These are phyloP conservation scores for Raphanus hybrid DNA, from an alignment of 441 rosid species.

Conservation along the genomic window DNA sequence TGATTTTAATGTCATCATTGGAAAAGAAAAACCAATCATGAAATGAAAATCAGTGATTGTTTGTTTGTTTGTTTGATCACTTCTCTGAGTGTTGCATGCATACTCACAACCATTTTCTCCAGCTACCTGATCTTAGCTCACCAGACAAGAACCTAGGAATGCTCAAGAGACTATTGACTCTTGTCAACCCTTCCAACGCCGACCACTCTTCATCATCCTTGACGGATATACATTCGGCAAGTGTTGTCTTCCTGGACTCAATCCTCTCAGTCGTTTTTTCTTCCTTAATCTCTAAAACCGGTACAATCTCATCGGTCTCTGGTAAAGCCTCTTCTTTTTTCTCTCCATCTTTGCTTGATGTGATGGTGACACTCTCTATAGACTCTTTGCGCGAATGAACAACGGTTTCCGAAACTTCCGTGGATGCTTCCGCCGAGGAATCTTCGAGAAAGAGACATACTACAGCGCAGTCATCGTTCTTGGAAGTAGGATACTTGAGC, in stretches of 20 bases:
- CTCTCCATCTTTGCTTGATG: constrained; percentile 30
- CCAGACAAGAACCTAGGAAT: constrained; percentile 53
- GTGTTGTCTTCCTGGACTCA: constrained; percentile 59
- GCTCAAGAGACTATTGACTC: constrained; percentile 57
- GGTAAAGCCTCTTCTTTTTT: constrained; percentile 33
- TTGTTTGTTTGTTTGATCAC: not conserved
- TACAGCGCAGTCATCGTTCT: constrained; percentile 71
- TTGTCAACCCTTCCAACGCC: constrained; percentile 66
- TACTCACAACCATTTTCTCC: constrained; percentile 75
- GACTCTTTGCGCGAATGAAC: constrained; percentile 29
- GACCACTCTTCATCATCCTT: constrained; percentile 74
- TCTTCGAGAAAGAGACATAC: constrained; percentile 67
- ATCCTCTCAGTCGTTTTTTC: constrained; percentile 33
- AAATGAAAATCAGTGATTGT: constrained; percentile 36
- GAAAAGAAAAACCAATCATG: constrained; percentile 36
- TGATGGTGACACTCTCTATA: constrained; percentile 16
- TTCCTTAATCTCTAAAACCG: constrained; percentile 46
- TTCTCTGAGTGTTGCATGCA: not conserved
- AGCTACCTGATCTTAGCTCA: constrained; percentile 66
- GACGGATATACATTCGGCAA: constrained; percentile 65
- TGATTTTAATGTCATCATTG: constrained; percentile 41
- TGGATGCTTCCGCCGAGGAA: constrained; percentile 34
- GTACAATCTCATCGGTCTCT: constrained; percentile 53
- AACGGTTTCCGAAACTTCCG: constrained; percentile 20
- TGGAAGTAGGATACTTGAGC: constrained; percentile 72